Conservation (phyloP, 257 asterid genomes). For the Solanum appendiculatum region DNA sequence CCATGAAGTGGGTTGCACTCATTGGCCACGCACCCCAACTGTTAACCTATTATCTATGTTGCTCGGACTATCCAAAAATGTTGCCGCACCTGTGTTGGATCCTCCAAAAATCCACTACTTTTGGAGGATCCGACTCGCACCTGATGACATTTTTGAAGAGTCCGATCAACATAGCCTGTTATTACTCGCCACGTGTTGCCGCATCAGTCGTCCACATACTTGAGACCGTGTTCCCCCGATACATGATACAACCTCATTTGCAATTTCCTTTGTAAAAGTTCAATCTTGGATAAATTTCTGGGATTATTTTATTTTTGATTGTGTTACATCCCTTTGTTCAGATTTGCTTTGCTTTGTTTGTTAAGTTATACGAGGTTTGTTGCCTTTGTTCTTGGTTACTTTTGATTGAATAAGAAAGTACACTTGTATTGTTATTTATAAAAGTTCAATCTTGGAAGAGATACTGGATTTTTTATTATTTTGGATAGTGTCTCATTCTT, state of each 20-base stretch:
- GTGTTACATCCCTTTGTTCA: background rate
- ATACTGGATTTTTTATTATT: background rate
- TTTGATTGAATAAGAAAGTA: background rate
- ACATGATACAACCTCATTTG: background rate
- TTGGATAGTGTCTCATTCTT: background rate
- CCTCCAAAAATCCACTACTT: too few species aligned
- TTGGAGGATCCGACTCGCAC: too few species aligned
- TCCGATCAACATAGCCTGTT: too few species aligned
- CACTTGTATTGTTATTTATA: background rate
- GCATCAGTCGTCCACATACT: background rate
- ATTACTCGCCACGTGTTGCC: background rate
- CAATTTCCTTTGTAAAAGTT: background rate
- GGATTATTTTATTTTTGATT: background rate
- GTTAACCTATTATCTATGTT: background rate
- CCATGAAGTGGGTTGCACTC: background rate
- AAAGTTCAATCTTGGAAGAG: background rate
- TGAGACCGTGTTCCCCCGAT: background rate
- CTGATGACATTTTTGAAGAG: too few species aligned
- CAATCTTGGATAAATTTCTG: background rate
- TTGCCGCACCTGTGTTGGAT: too few species aligned
- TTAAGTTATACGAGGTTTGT: constrained; percentile 37
- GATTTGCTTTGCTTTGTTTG: background rate
- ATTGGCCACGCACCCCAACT: background rate
- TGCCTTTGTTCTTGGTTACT: background rate
- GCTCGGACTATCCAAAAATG: too few species aligned